A percentile compares a stretch with the other conserved stretches of the same genome.
These are phyloP conservation scores for Termitomyces sp. DNA, from an alignment of 768 basidiomycete genomes.

Conservation along the genomic window DNA sequence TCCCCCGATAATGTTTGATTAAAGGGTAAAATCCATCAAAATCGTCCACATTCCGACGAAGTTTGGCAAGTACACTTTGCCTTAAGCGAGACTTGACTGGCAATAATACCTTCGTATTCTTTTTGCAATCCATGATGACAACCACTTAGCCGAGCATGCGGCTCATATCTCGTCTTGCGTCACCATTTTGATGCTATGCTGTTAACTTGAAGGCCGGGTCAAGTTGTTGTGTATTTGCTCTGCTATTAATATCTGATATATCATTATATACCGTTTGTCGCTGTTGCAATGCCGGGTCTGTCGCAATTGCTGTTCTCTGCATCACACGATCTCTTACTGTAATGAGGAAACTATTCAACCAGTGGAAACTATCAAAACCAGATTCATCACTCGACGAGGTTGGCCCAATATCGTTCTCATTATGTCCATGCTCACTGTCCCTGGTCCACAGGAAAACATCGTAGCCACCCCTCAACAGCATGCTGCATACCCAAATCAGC, in stretches of 20 bases:
- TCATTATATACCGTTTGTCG: too few species aligned
- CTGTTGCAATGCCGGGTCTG: background rate
- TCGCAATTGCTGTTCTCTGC: background rate
- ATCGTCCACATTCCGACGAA: too few species aligned
- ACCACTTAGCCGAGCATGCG: too few species aligned
- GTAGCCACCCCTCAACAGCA: slow-evolving; percentile 33
- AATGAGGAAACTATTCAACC: slow-evolving; percentile 21
- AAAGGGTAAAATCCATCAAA: slow-evolving; percentile 21
- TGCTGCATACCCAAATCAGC: slow-evolving; percentile 27
- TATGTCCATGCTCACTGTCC: background rate
- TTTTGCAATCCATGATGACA: too few species aligned
- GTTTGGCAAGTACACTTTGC: too few species aligned
- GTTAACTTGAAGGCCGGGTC: too few species aligned
- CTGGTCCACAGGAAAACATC: slow-evolving; percentile 18
- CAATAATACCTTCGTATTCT: too few species aligned
- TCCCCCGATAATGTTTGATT: background rate
- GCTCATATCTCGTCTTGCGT: too few species aligned
- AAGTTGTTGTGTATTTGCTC: too few species aligned
- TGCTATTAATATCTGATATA: too few species aligned
- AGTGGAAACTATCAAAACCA: slow-evolving; percentile 34
- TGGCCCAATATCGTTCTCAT: slow-evolving; percentile 3
- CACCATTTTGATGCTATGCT: too few species aligned
- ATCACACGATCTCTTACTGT: background rate
- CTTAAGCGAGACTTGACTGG: slow-evolving; percentile 16
- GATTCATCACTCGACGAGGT: slow-evolving; percentile 27